Conservation (phyloP, 345 rosid species). For the thale cress (Arabidopsis thaliana) region DNA sequence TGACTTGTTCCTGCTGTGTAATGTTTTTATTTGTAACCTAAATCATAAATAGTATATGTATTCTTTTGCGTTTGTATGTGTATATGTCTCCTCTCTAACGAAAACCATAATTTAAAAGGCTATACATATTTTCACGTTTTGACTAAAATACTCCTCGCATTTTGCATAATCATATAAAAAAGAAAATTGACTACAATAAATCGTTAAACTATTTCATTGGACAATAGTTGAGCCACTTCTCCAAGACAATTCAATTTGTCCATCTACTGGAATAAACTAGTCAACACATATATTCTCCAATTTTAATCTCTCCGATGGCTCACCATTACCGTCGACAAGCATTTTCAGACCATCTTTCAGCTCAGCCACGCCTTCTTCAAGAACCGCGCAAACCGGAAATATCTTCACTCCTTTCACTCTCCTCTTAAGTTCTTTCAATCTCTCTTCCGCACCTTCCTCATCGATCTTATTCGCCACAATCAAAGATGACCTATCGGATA, state of each 20-base stretch:
- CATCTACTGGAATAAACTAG: constrained; percentile 32
- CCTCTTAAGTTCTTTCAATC: constrained; percentile 62
- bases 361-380: constrained; percentile 85
- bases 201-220: constrained; percentile 7
- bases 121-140: neutral
- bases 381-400: constrained; percentile 76
- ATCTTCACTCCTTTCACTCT: constrained; percentile 69
- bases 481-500: constrained; percentile 74
- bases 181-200: too few species aligned
- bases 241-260: neutral
- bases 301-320: constrained; percentile 48
- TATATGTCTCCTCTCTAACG: constrained; percentile 1
- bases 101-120: too few species aligned
- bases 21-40: constrained; percentile 16
- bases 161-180: neutral
- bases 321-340: constrained; percentile 59
- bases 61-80: constrained; percentile 15
- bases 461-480: constrained; percentile 89
- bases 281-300: constrained; percentile 57
- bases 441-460: constrained; percentile 71
- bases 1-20: constrained; percentile 33
- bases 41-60: constrained; percentile 7
- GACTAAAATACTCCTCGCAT: neutral
- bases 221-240: constrained; percentile 10
- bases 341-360: constrained; percentile 75